Conservation (phyloP, 2,329 filamentous ascomycete species). For the Aspergillus hiratsukae region DNA sequence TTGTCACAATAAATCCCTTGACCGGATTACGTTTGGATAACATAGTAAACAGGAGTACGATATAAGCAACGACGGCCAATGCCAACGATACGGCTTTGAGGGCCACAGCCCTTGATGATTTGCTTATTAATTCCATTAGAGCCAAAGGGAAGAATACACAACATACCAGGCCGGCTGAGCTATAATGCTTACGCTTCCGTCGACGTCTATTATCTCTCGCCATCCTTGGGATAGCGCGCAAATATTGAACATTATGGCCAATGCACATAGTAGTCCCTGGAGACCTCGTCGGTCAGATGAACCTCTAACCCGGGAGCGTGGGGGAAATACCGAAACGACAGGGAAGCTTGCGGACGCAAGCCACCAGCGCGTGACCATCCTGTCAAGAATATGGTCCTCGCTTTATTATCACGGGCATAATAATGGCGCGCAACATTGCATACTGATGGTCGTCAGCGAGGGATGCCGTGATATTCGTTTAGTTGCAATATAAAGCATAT, state of each 20-base stretch:
- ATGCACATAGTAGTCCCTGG: background rate
- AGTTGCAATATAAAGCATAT: background rate
- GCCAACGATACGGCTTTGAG: slow-evolving; percentile 3
- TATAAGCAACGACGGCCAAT: background rate
- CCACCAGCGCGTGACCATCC: background rate
- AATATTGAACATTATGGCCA: background rate
- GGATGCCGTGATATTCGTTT: too few species aligned
- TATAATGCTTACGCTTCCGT: background rate
- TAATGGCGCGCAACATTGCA: background rate
- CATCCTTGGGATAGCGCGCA: background rate
- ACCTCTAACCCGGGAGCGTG: background rate
- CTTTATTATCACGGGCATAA: background rate
- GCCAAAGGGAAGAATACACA: background rate
- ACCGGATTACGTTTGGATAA: background rate
- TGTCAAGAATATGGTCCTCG: background rate
- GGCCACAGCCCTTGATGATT: background rate
- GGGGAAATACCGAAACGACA: background rate
- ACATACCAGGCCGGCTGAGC: background rate
- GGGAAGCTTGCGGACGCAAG: background rate
- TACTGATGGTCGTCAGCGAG: too few species aligned
- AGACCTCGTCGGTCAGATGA: background rate
- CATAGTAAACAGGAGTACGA: background rate
- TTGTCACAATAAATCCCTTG: background rate
- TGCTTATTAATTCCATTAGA: background rate
- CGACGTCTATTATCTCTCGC: background rate